These are phyloP conservation scores for Monosporascus sp. DNA, from an alignment of 2,329 filamentous ascomycete species.

Conservation along the genomic window DNA sequence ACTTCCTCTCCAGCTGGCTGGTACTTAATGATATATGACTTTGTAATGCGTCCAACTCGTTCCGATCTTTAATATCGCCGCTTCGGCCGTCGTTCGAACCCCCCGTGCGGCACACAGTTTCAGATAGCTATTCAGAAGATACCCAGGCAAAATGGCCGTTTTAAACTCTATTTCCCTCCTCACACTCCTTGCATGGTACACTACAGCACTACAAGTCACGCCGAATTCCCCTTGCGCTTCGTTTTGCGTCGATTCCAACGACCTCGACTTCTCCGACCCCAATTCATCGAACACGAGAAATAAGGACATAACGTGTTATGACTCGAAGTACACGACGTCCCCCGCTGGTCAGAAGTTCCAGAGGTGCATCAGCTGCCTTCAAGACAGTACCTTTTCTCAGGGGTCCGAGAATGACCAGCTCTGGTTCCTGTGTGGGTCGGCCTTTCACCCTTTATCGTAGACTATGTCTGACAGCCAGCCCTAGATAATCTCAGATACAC, in stretches of 20 bases:
- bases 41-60: neutral
- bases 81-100: neutral
- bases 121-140: slow-evolving; percentile 2
- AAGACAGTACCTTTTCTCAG: slow-evolving; percentile 43
- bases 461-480: slow-evolving; percentile 5
- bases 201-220: slow-evolving; percentile 40
- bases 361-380: slow-evolving; percentile 46
- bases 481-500: slow-evolving; percentile 50
- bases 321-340: slow-evolving; percentile 36
- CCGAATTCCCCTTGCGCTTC: slow-evolving; percentile 50
- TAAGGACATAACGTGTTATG: slow-evolving; percentile 42
- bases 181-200: slow-evolving; percentile 13
- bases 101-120: neutral
- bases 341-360: slow-evolving; percentile 40
- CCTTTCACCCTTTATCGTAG: neutral
- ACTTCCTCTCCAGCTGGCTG: slow-evolving; percentile 24
- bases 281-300: slow-evolving; percentile 39
- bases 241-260: slow-evolving; percentile 40
- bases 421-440: slow-evolving; percentile 50
- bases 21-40: slow-evolving; percentile 9
- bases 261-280: slow-evolving; percentile 38
- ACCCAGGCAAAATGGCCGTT: slow-evolving; percentile 20
- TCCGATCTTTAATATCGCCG: neutral
- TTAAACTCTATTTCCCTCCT: slow-evolving; percentile 19
- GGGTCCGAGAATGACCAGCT: slow-evolving; percentile 46